Evolutionary conservation across 2,329 filamentous ascomycete species (phyloP), one percentile per base, ranked within the genome.

Genomic region (Botrytis fragariae): DNA sequence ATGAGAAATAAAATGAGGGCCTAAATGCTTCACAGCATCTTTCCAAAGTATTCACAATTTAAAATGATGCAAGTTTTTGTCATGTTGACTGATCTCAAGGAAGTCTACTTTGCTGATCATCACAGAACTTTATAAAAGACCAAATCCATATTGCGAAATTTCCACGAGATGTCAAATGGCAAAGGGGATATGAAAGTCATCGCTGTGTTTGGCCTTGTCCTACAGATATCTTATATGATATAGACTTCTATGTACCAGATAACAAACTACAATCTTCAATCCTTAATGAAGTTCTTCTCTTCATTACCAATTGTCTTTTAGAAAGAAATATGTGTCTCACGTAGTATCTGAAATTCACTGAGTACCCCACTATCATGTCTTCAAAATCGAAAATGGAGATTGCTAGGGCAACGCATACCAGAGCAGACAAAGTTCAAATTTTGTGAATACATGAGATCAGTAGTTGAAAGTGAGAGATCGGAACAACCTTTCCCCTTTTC

Each of bases 211-310:
- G 12, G 5, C 14, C n/a, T 14, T n/a, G 51, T 5, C 14, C 5
- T n/a, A 7, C 3, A 54, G 25, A 54, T 54, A 54, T 3, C 14
- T 16, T 16, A 54, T 29, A 16, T 22, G 4, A 45, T 22, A 20
- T 16, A 6, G 12, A 8, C 5, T 54, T 54, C 3, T 18, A 8
- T 29, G 5, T 54, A 54, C 2, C 3, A 18, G 8, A 14, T 54
- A 29, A 29, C 6, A 29, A 18, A 18, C n/a, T 54, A 29, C 51
- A 18, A 29, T 6, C 12, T 54, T 18, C 3, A 16, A 0, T 8
- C 3, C 6, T 54, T 4, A 12, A 54, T 1, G 8, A 6, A 51
- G 6, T 3, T 29, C 0, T 18, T 7, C 12, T 4, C 3, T 8
- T 16, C n/a, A 18, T 54, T 4, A 16, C 1, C 14, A 54, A 16